phyloP scores from a whole-genome alignment of 148 eudicot genomes.

The Cornus florida region DNA sequence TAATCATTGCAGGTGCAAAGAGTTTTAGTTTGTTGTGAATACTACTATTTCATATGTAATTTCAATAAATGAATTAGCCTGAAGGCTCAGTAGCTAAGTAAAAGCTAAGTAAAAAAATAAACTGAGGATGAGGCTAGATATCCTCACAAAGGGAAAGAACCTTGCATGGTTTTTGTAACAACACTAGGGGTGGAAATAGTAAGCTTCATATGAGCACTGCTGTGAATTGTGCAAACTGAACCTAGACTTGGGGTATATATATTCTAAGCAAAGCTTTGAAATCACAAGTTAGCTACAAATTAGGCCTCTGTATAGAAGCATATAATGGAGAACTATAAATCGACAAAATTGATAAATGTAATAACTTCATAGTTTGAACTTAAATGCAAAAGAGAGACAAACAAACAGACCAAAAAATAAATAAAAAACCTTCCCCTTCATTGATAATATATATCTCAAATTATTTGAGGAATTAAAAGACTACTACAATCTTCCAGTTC shows the following conservation, averaged over 20 bases:
- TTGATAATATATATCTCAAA: slow-evolving; percentile 5
- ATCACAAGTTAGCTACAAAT: not conserved
- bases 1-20: not conserved
- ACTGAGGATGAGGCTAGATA: no score
- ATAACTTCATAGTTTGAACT: not conserved
- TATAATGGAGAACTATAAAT: not conserved
- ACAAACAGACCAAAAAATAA: no score
- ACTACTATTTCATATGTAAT: not conserved
- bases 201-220: not conserved
- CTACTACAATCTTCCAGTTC: slow-evolving; percentile 10
- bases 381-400: not conserved
- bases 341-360: not conserved
- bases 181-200: not conserved
- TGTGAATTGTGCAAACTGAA: not conserved
- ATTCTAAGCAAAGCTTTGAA: not conserved
- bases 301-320: not conserved
- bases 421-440: not conserved
- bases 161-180: not conserved
- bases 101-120: no score
- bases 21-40: not conserved
- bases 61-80: no score
- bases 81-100: no score
- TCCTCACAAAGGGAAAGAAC: not conserved
- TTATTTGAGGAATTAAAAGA: slow-evolving; percentile 8
- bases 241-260: not conserved